Percentiles rank a stretch among this genome's conserved stretches.
Conservation (phyloP, 345 rosid species). For the Lepidium sativum region DNA sequence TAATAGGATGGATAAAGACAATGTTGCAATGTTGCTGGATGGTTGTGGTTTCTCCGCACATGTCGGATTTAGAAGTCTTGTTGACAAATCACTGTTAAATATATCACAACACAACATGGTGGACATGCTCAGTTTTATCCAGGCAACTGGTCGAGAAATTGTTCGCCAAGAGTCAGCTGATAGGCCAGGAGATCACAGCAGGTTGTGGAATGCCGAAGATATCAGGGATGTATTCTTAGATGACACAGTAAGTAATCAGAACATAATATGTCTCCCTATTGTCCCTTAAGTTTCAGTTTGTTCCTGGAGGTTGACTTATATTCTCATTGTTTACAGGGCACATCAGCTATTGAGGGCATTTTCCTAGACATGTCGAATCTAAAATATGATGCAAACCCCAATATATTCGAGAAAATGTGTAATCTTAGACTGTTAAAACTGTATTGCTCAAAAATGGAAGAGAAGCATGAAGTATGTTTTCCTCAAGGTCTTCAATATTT, state of each 20-base stretch:
- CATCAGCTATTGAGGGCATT: constrained; percentile 26
- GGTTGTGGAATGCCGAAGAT: constrained; percentile 15
- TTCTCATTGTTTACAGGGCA: constrained; percentile 16
- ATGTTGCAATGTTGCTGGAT: constrained; percentile 21
- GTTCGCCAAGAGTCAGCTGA: constrained; percentile 14
- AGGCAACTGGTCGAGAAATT: constrained; percentile 26
- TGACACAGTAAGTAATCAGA: neutral
- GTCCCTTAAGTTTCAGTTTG: too few species aligned
- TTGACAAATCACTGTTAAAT: constrained; percentile 25
- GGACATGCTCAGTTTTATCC: constrained; percentile 20
- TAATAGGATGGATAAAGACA: constrained; percentile 11
- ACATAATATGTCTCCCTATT: too few species aligned
- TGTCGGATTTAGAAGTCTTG: constrained; percentile 26
- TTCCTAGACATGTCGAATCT: constrained; percentile 3
- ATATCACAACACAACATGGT: constrained; percentile 4
- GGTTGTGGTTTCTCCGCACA: constrained; percentile 26
- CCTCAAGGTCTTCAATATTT: constrained; percentile 7
- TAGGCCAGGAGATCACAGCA: constrained; percentile 18
- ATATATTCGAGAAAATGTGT: constrained; percentile 12
- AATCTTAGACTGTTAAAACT: constrained; percentile 20
- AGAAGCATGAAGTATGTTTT: neutral
- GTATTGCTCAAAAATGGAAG: neutral
- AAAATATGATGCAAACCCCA: neutral
- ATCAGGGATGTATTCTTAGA: neutral
- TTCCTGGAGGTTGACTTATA: too few species aligned